Base-by-base conservation (phyloP, 768 basidiomycete genomes). In the Lactarius tabidus region DNA sequence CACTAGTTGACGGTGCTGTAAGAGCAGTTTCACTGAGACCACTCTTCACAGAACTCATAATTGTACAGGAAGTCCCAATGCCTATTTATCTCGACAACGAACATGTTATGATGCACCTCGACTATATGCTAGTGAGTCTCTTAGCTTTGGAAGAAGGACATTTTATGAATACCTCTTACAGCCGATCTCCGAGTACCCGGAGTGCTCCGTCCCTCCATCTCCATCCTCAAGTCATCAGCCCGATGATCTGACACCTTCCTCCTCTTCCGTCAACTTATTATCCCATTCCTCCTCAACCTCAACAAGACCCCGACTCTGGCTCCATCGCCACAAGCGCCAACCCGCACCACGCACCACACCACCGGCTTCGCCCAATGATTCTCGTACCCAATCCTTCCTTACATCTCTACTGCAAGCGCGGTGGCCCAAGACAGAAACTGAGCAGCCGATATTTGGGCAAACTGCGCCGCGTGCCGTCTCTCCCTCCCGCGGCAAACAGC, bases 261-360 rank as follows among this genome's bases (percentile, higher is more conserved):
- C 67, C 31, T 64, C 68, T 18, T 57, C 58, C 31, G 56, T 58
- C 68, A 64, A 51, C 65, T 64, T 64, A 57, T 68, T 61, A 59
- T 65, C 71, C 39, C 64, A 69, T 51, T 67, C 71, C 63, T 71
- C 74, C 28, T 64, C 69, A 35, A 70, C 70, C 60, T 69, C 74
- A 33, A 69, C 74, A 55, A 71, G 75, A 45, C 75, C 74, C 38
- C 77, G 77, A 26, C 79, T 81, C 69, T 83, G 82, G 82, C 76
- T 83, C 54, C 81, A 82, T 68, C 79, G 82, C 52, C 77, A 75
- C 78, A 80, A 54, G 79, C 76, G 70, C 73, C 77, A 12, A 67
- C 77, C 51, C 60, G 70, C 51, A 20, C 68, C 26, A 65, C 71
- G 51, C 57, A 62, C 48, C 52, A 66, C 58, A 6, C 63, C 69